phyloP scores from a whole-genome alignment of 129 eudicot genomes.

The Arctium lappa region DNA sequence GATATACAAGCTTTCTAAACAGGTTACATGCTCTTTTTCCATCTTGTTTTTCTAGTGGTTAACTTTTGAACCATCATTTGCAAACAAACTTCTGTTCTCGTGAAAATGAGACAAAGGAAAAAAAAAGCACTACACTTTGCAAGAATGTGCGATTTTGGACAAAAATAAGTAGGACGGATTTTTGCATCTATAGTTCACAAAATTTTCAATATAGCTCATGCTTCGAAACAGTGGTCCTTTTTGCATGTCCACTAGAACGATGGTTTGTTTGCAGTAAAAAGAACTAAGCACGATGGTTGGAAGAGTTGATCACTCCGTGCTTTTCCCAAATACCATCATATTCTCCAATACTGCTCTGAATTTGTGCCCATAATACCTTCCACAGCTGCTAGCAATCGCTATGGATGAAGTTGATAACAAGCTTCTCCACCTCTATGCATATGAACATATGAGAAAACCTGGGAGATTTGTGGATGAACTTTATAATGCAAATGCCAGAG shows the following conservation, averaged over 20 bases:
- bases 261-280: background rate
- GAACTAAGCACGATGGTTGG: background rate
- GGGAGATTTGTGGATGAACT: slow-evolving; percentile 55
- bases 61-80: background rate
- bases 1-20: slow-evolving; percentile 80
- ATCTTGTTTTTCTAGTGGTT: background rate
- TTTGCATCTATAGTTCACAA: slow-evolving; percentile 4
- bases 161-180: background rate
- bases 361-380: slow-evolving; percentile 9
- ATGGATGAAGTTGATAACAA: slow-evolving; percentile 73
- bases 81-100: background rate
- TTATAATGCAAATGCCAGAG: slow-evolving; percentile 77
- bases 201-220: background rate
- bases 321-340: background rate
- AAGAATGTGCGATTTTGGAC: background rate
- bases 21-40: slow-evolving; percentile 41
- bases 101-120: background rate
- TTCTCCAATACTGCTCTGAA: background rate
- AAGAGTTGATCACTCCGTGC: background rate
- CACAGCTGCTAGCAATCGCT: slow-evolving; percentile 73
- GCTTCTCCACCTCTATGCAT: slow-evolving; percentile 76
- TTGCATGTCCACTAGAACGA: slow-evolving; percentile 1
- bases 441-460: slow-evolving; percentile 66
- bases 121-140: background rate
- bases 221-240: background rate